These are phyloP conservation scores for Polyporus arcularius DNA, from an alignment of 768 basidiomycete genomes.

Conservation along the genomic window DNA sequence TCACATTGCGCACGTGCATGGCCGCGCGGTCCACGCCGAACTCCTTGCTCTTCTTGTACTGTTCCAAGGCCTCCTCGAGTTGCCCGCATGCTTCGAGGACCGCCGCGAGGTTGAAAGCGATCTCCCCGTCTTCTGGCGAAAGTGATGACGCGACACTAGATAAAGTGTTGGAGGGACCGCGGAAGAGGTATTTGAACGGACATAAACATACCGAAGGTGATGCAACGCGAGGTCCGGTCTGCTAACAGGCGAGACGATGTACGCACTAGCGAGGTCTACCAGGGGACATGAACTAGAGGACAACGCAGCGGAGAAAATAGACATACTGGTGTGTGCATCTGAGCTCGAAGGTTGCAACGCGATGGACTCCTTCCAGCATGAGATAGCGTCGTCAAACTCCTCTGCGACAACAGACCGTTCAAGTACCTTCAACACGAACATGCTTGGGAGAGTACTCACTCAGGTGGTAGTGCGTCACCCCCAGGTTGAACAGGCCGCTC, in stretches of 20 bases:
- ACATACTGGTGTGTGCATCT: constrained; percentile 85
- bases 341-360: constrained; percentile 78
- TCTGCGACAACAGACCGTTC: constrained; percentile 44
- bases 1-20: constrained; percentile 83
- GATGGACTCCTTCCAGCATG: constrained; percentile 86
- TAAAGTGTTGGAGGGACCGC: constrained; percentile 24
- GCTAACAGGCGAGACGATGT: constrained; percentile 77
- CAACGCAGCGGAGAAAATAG: constrained; percentile 13
- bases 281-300: constrained; percentile 23
- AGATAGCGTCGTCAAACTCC: constrained; percentile 85
- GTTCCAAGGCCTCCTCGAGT: constrained; percentile 74
- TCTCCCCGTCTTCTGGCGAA: constrained; percentile 87
- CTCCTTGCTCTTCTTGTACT: constrained; percentile 80
- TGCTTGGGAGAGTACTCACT: constrained; percentile 47
- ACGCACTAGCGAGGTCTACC: constrained; percentile 84
- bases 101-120: constrained; percentile 88
- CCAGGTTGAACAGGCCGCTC: constrained; percentile 83
- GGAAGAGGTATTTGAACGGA: constrained; percentile 30
- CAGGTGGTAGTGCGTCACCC: constrained; percentile 87
- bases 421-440: neutral
- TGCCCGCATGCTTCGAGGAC: constrained; percentile 84
- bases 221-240: constrained; percentile 86
- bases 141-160: constrained; percentile 78
- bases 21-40: constrained; percentile 81
- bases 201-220: constrained; percentile 65